Evolutionary conservation across 2,329 filamentous ascomycete genomes (phyloP).

Genomic region (Cercospora canescens): DNA sequence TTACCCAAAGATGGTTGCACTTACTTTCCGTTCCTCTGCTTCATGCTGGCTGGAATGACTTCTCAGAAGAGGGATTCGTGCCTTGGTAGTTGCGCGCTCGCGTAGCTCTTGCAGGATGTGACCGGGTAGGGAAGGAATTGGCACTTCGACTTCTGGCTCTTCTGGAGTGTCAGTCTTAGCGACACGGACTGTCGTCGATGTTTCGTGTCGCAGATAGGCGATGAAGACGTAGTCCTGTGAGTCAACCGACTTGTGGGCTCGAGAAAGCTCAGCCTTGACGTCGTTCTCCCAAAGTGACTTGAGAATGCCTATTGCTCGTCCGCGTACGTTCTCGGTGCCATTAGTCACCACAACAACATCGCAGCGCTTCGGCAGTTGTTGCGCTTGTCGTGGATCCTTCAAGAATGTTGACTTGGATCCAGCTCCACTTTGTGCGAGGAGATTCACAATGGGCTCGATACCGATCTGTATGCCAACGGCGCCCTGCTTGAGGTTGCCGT

Average conservation of each 20-base stretch:
- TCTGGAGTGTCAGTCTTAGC: slow-evolving; percentile 52
- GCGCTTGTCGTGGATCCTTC: slow-evolving; percentile 16
- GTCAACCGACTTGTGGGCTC: slow-evolving; percentile 49
- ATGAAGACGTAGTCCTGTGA: slow-evolving; percentile 68
- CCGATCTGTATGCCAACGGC: slow-evolving; percentile 91
- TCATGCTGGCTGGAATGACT: slow-evolving; percentile 42
- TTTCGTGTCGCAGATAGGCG: slow-evolving; percentile 78
- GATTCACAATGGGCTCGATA: slow-evolving; percentile 73
- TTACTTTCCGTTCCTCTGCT: slow-evolving; percentile 40
- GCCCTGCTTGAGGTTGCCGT: slow-evolving; percentile 46
- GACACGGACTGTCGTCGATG: slow-evolving; percentile 54
- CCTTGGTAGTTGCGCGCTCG: slow-evolving; percentile 63
- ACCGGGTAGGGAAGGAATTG: slow-evolving; percentile 68
- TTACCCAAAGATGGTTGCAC: not conserved
- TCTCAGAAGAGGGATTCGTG: slow-evolving; percentile 38
- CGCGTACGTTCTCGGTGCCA: slow-evolving; percentile 73
- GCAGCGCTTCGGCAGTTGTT: slow-evolving; percentile 49
- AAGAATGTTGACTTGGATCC: slow-evolving; percentile 23
- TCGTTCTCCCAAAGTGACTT: slow-evolving; percentile 78
- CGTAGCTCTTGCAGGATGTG: slow-evolving; percentile 83
- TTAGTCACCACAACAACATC: slow-evolving; percentile 82
- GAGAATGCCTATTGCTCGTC: slow-evolving; percentile 73
- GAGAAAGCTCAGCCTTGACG: slow-evolving; percentile 84
- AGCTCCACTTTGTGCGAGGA: slow-evolving; percentile 6
- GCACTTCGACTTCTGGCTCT: slow-evolving; percentile 69